phyloP scores from a whole-genome alignment of 2,329 filamentous ascomycete species.

The Sphaerulina populicola region DNA sequence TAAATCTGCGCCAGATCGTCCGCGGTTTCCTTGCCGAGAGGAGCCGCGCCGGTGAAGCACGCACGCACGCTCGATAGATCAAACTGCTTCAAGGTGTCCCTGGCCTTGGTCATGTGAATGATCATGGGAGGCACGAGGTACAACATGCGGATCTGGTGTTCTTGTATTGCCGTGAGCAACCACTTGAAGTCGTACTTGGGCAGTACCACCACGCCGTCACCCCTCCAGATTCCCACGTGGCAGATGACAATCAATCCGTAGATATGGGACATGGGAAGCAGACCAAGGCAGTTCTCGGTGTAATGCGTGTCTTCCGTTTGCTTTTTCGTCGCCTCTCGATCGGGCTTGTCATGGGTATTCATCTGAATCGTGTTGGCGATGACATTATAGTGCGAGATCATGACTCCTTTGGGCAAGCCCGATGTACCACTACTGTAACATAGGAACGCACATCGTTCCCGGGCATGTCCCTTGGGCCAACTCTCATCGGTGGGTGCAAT shows the following conservation, averaged over 20 bases:
- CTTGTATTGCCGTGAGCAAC: constrained; percentile 57
- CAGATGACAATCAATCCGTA: constrained; percentile 67
- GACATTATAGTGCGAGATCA: constrained; percentile 71
- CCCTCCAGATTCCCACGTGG: constrained; percentile 57
- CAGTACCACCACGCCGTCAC: constrained; percentile 64
- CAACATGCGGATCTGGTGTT: constrained; percentile 59
- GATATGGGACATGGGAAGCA: constrained; percentile 76
- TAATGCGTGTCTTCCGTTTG: constrained; percentile 30
- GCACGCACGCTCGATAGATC: constrained; percentile 60
- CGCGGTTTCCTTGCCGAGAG: constrained; percentile 64
- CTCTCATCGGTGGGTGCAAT: constrained; percentile 45
- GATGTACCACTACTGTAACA: constrained; percentile 77
- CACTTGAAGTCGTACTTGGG: constrained; percentile 66
- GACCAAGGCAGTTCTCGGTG: constrained; percentile 52
- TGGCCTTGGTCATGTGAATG: constrained; percentile 63
- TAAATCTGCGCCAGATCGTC: constrained; percentile 54
- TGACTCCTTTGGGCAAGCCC: constrained; percentile 64
- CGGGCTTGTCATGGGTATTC: constrained; percentile 41
- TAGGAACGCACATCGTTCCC: constrained; percentile 62
- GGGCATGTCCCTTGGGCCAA: constrained; percentile 58
- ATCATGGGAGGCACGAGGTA: constrained; percentile 74
- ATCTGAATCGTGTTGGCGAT: constrained; percentile 68
- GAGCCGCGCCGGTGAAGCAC: constrained; percentile 69
- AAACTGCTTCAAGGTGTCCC: constrained; percentile 53
- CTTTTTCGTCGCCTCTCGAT: constrained; percentile 31